Base-by-base conservation (phyloP, 169 alveolate genomes). In the Cryptosporidium canis region DNA sequence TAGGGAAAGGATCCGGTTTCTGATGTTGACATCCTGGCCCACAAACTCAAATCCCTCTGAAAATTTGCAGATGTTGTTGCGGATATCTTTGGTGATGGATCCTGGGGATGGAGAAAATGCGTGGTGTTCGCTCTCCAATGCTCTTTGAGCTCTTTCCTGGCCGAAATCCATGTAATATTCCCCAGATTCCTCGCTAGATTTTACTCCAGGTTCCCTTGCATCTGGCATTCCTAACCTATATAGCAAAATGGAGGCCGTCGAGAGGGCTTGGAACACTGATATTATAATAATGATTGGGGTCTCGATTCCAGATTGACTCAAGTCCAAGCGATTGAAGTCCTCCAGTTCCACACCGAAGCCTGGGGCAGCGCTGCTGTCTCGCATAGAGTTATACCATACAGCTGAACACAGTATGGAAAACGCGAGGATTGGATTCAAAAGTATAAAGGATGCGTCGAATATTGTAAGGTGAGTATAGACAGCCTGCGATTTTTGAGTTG, bases 1-100 rank as follows among this genome's bases (percentile, higher is more conserved):
- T 5, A 91, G 65, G 11, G 70, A 68, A 45, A 91, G 44, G 18
- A 85, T 70, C n/a, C 92, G 63, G 18, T 48, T 48, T 51, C 65
- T 31, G 33, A 61, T 61, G 12, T 61, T 29, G 6, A 14, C 31
- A 35, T 61, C 68, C 31, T 61, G 27, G 12, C 18, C 33, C 12
- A 71, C 33, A n/a, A 48, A 35, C 2, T 16, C 29, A 7, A 51
- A 48, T 0, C 67, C 68, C 37, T 71, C 63, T 9, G 8, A 66
- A 18, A 66, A 43, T 21, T 43, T 44, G 5, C 24, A 43, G 37
- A 66, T 66, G 33, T 44, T 14, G 55, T 39, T 33, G 21, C 24
- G 35, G 0, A 66, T 66, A 37, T 66, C 83, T 66, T 27, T 43
- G 29, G 24, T 21, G 11, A 5, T 43, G 1, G 35, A 33, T 41